phyloP scores from a whole-genome alignment of 805 yeast species.

The Candida takata region DNA sequence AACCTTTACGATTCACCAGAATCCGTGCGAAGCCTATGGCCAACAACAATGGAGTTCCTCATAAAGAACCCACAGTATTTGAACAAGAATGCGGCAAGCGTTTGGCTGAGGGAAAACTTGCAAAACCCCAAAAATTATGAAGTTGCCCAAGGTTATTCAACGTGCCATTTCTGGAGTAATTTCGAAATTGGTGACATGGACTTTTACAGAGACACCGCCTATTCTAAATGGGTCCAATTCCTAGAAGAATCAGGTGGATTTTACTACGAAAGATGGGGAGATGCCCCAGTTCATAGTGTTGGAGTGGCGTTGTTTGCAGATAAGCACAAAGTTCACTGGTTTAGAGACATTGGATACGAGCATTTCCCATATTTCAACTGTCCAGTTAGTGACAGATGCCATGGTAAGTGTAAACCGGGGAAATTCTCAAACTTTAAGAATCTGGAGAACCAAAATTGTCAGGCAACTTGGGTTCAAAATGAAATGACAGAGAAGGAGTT shows the following conservation, averaged over 20 bases:
- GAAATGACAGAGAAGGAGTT: constrained; percentile 29
- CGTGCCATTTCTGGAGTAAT: constrained; percentile 87
- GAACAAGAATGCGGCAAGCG: constrained; percentile 50
- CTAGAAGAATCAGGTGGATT: constrained; percentile 72
- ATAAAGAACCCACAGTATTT: constrained; percentile 50
- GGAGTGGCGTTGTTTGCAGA: constrained; percentile 71
- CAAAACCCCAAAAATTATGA: constrained; percentile 42
- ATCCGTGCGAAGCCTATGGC: constrained; percentile 59
- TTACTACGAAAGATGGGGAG: constrained; percentile 91
- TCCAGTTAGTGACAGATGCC: constrained; percentile 51
- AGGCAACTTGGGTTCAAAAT: constrained; percentile 58
- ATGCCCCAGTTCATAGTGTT: constrained; percentile 82
- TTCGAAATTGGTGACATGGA: constrained; percentile 84
- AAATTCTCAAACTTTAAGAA: constrained; percentile 44
- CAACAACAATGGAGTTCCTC: constrained; percentile 56
- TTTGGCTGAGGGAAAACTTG: constrained; percentile 54
- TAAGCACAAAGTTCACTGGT: constrained; percentile 70
- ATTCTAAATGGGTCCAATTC: constrained; percentile 52
- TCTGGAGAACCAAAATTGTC: constrained; percentile 64
- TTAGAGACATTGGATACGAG: constrained; percentile 72
- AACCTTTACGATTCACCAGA: constrained; percentile 65
- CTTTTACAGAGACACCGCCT: constrained; percentile 64
- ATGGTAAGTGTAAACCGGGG: constrained; percentile 44
- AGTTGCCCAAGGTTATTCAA: constrained; percentile 41
- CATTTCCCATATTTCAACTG: constrained; percentile 75